phyloP scores from a whole-genome alignment of 768 basidiomycete genomes.

The Austroboletus eburneus region DNA sequence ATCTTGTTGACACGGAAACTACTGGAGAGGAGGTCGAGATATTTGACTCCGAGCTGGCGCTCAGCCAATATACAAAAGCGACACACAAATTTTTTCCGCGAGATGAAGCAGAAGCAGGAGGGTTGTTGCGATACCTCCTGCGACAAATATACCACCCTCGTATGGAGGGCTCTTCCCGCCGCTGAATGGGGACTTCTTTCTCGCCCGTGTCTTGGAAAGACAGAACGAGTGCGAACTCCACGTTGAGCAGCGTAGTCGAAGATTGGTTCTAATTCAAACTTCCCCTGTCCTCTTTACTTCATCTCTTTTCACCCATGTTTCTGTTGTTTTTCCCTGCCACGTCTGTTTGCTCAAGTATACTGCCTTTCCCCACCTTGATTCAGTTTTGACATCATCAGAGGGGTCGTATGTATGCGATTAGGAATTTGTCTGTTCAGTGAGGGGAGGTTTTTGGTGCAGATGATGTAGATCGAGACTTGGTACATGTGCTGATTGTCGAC shows the following conservation, averaged over 20 bases:
- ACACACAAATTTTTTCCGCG: conserved; percentile 13
- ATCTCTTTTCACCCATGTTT: too few species aligned
- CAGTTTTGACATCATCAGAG: too few species aligned
- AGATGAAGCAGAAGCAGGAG: conserved; percentile 13
- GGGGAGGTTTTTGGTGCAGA: too few species aligned
- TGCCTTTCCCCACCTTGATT: too few species aligned
- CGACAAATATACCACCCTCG: conserved; percentile 11
- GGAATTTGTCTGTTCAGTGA: too few species aligned
- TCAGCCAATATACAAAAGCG: conserved; percentile 6
- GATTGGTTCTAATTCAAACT: too few species aligned
- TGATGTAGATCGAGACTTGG: too few species aligned
- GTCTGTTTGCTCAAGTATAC: too few species aligned
- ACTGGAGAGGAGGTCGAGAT: background rate
- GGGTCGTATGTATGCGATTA: too few species aligned
- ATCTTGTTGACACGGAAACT: conserved; percentile 11
- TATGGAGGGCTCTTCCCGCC: background rate
- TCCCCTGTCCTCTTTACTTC: too few species aligned
- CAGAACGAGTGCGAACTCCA: conserved; percentile 3
- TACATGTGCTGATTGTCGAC: too few species aligned
- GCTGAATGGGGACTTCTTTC: conserved; percentile 12
- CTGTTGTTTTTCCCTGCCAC: too few species aligned
- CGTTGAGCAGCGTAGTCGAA: background rate
- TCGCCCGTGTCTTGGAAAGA: background rate
- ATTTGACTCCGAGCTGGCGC: conserved; percentile 6
- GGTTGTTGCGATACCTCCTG: conserved; percentile 10